Evolutionary conservation across 2,329 filamentous ascomycete species (phyloP).

Genomic region (Mycocentrospora acerina): DNA sequence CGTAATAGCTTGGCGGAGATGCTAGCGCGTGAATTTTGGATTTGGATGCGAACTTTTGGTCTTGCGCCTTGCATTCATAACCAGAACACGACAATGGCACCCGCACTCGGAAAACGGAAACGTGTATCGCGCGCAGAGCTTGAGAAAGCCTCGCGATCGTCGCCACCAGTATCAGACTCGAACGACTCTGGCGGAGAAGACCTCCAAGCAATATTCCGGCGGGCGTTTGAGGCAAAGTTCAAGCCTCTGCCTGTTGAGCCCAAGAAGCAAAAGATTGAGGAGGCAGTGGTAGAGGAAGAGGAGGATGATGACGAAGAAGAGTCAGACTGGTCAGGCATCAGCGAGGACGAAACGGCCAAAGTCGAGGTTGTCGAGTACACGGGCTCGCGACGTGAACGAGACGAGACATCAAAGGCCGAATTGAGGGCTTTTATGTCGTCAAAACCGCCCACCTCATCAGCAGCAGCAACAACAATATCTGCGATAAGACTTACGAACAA

Average conservation of each 20-base stretch:
- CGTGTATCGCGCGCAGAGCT: conserved; percentile 39
- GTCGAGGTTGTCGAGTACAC: conserved; percentile 48
- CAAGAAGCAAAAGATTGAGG: conserved; percentile 28
- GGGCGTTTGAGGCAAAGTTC: conserved; percentile 87
- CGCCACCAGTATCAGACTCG: conserved; percentile 29
- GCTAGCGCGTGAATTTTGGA: conserved; percentile 4
- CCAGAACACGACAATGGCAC: conserved; percentile 37
- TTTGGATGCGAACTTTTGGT: conserved; percentile 13
- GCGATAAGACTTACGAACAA: conserved; percentile 17
- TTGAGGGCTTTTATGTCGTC: conserved; percentile 75
- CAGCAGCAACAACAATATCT: conserved; percentile 21
- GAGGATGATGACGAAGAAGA: conserved; percentile 38
- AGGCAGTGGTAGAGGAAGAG: conserved; percentile 30
- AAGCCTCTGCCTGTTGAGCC: conserved; percentile 61
- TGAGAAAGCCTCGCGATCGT: conserved; percentile 27
- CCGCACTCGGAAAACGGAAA: conserved; percentile 50
- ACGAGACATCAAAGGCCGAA: conserved; percentile 56
- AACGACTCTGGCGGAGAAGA: conserved; percentile 50
- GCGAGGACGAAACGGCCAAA: conserved; percentile 45
- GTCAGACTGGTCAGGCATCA: conserved; percentile 65
- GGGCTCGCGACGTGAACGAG: conserved; percentile 11
- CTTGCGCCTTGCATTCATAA: conserved; percentile 8
- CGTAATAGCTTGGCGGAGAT: conserved; percentile 10
- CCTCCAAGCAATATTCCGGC: conserved; percentile 73
- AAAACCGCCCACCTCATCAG: conserved; percentile 51